phyloP scores from a whole-genome alignment of 805 yeast genomes.

The Monosporozyma solicola region DNA sequence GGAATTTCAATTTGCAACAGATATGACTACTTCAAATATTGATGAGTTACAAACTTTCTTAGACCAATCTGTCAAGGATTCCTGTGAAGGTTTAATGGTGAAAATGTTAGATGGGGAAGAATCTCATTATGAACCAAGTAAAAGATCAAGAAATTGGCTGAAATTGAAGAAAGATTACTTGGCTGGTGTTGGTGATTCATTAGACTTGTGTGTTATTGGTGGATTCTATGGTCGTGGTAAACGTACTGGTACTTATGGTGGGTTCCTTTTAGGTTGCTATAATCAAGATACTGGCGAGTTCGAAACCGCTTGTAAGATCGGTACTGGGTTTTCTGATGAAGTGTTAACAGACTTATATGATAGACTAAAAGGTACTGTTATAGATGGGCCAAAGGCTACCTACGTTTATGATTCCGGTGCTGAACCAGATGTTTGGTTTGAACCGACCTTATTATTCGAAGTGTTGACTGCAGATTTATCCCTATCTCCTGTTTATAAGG shows the following conservation, averaged over 20 bases:
- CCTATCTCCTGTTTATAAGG: slow-evolving; percentile 80
- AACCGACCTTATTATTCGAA: slow-evolving; percentile 76
- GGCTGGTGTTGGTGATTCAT: slow-evolving; percentile 91
- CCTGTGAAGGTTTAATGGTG: slow-evolving; percentile 96
- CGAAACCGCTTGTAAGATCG: slow-evolving; percentile 94
- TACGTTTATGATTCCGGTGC: slow-evolving; percentile 64
- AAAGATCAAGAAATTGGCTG: slow-evolving; percentile 91
- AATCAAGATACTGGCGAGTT: slow-evolving; percentile 86
- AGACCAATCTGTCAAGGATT: slow-evolving; percentile 79
- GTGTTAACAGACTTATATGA: slow-evolving; percentile 52
- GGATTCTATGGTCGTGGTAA: slow-evolving; percentile 92
- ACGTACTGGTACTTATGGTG: slow-evolving; percentile 92
- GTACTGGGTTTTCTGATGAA: slow-evolving; percentile 93
- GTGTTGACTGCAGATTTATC: slow-evolving; percentile 88
- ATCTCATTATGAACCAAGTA: slow-evolving; percentile 86
- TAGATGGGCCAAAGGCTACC: slow-evolving; percentile 54
- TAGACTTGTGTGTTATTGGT: slow-evolving; percentile 88
- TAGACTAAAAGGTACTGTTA: slow-evolving; percentile 58
- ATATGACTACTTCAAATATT: slow-evolving; percentile 56
- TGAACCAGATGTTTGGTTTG: slow-evolving; percentile 90
- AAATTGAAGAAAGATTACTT: slow-evolving; percentile 91
- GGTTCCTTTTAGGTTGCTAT: slow-evolving; percentile 82
- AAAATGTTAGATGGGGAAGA: slow-evolving; percentile 77
- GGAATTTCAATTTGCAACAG: slow-evolving; percentile 72
- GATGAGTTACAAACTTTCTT: slow-evolving; percentile 73